Evolutionary conservation across 768 basidiomycete genomes (phyloP).

Genomic region (Naganishia onofrii): DNA sequence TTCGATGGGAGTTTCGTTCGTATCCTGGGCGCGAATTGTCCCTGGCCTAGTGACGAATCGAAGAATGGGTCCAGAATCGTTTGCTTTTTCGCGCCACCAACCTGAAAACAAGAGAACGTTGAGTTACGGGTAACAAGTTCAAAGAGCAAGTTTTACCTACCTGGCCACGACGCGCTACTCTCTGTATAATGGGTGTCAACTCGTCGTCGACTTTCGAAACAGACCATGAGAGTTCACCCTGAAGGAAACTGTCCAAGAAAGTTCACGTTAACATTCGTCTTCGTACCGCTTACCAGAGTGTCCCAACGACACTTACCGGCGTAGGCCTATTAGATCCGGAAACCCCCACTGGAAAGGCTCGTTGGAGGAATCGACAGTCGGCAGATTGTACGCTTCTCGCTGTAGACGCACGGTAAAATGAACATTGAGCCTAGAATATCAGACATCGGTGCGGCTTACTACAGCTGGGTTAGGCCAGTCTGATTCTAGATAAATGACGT

Average conservation of each 20-base stretch:
- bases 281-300: neutral
- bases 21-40: conserved; percentile 71
- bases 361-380: conserved; percentile 81
- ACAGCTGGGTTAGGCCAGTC: conserved; percentile 95
- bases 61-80: conserved; percentile 73
- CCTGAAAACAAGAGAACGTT: conserved; percentile 50
- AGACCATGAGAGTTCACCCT: conserved; percentile 76
- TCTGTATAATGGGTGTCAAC: conserved; percentile 85
- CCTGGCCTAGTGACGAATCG: conserved; percentile 66
- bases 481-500: conserved; percentile 69
- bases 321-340: conserved; percentile 90
- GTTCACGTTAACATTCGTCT: conserved; percentile 33
- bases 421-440: too few relatives aligned
- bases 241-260: conserved; percentile 60
- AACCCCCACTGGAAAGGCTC: conserved; percentile 96
- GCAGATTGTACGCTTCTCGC: conserved; percentile 91
- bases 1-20: conserved; percentile 81
- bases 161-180: conserved; percentile 76
- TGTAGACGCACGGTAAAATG: conserved; percentile 48
- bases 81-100: conserved; percentile 69
- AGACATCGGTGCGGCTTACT: conserved; percentile 56
- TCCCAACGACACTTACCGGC: conserved; percentile 59
- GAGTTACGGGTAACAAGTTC: neutral
- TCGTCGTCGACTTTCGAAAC: conserved; percentile 82
- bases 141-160: conserved; percentile 51